phyloP scores from a whole-genome alignment of 495 filamentous ascomycete genomes.

The Xylaria intraflava region DNA sequence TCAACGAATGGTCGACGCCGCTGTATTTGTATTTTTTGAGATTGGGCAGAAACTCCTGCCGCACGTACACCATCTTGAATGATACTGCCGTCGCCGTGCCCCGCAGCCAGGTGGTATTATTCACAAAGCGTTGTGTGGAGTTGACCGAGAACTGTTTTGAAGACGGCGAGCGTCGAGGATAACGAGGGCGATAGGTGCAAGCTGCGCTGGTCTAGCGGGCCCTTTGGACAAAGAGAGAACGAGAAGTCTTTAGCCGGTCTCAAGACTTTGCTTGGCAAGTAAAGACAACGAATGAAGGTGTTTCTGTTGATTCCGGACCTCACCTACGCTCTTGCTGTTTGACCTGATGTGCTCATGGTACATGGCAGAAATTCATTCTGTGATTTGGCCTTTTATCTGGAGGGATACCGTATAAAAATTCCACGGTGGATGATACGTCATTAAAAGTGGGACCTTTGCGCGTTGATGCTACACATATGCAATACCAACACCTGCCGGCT shows the following conservation, averaged over 20 bases:
- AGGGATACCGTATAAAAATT: too few relatives aligned
- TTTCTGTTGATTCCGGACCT: too few relatives aligned
- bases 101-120: not conserved
- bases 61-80: conserved; percentile 70
- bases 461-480: not conserved
- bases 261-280: too few relatives aligned
- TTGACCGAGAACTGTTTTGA: too few relatives aligned
- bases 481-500: too few relatives aligned
- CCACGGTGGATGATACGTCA: conserved; percentile 5
- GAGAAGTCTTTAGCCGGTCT: too few relatives aligned
- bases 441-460: conserved; percentile 8
- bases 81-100: conserved; percentile 1
- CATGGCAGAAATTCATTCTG: not conserved
- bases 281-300: too few relatives aligned
- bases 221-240: too few relatives aligned
- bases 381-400: conserved; percentile 9
- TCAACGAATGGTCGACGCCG: conserved; percentile 77
- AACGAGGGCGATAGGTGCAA: too few relatives aligned
- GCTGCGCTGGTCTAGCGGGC: too few relatives aligned
- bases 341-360: too few relatives aligned
- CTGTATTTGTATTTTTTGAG: conserved; percentile 90
- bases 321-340: too few relatives aligned
- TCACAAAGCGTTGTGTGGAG: not conserved
- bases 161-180: not conserved
- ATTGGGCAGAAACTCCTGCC: conserved; percentile 81